Base-by-base conservation (phyloP, 2,329 filamentous ascomycete species). In the Alternaria sp. region DNA sequence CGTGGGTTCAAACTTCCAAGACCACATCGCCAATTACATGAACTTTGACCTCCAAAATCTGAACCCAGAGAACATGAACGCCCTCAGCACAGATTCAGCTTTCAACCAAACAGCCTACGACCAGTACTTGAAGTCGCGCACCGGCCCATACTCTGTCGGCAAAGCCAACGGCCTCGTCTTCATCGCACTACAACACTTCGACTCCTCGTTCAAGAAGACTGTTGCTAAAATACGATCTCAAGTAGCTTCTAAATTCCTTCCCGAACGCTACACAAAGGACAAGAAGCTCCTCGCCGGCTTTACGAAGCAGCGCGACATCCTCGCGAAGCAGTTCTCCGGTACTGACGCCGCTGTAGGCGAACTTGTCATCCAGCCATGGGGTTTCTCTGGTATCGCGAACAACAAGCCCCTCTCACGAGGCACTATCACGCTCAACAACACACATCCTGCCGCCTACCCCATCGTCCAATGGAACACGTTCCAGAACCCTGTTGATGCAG, bases 401-500 rank as follows among this genome's bases (percentile, higher is more conserved):
- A 59, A 64, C 11, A 56, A 67, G 26, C 66, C 68, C 26, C 26
- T 70, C 0, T 64, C 70, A 7, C 75, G 78, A 43, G 79, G 78
- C 11, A 74, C 71, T 20, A 74, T 79, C 41, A 70, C 68, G 5
- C 68, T 79, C 51, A 75, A 77, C 60, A 72, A 73, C 10, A 71
- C 71, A 14, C 71, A 78, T 51, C 75, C 76, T 5, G 44, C 53
- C 3, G 66, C 63, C 10, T 63, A 67, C 4, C 76, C 75, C 1
- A 61, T 76, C 12, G 60, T 78, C 45, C 62, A 77, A 37, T 79
- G 69, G 60, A 73, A 72, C 54, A 73, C 78, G 15, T 76, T 67
- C 43, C 61, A 72, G 28, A 77, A 81, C 64, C 77, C 77, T 1
- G 56, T 76, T 9, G 80, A 82, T 58, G 74, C 53, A 6, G 75